A percentile compares a stretch with the other conserved stretches of the same genome.
Conservation (phyloP, 2,329 filamentous ascomycete genomes). For the Daldinia sp. region DNA sequence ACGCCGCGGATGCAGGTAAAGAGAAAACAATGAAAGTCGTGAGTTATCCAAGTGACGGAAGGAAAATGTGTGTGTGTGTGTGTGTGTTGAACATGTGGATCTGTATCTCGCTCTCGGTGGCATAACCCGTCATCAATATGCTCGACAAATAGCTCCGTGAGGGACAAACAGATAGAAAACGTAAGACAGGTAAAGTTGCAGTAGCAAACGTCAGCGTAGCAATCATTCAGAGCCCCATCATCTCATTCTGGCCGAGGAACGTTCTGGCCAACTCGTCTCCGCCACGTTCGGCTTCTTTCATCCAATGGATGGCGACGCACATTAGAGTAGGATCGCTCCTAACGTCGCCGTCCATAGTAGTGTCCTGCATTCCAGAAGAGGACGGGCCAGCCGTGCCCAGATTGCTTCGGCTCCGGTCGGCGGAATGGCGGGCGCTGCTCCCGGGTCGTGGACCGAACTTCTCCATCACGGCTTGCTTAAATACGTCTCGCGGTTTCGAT, state of each 20-base stretch:
- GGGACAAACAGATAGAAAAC: slow-evolving; percentile 33
- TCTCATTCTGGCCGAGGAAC: slow-evolving; percentile 75
- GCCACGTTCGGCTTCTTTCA: slow-evolving; percentile 87
- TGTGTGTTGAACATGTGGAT: slow-evolving; percentile 35
- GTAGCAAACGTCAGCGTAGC: slow-evolving; percentile 28
- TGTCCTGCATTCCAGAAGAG: slow-evolving; percentile 43
- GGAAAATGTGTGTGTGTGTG: too few relatives aligned
- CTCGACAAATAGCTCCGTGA: slow-evolving; percentile 21
- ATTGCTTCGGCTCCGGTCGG: slow-evolving; percentile 44
- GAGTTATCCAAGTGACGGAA: slow-evolving; percentile 30
- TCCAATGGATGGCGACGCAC: slow-evolving; percentile 97
- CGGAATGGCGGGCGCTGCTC: slow-evolving; percentile 45
- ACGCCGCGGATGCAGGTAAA: slow-evolving; percentile 6
- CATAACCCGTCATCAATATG: slow-evolving; percentile 14
- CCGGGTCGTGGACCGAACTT: slow-evolving; percentile 60
- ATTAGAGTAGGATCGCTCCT: slow-evolving; percentile 85
- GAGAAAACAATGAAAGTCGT: slow-evolving; percentile 20
- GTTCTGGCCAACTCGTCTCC: slow-evolving; percentile 85
- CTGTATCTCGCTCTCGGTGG: slow-evolving; percentile 25
- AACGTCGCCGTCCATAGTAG: slow-evolving; percentile 56
- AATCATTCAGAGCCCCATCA: slow-evolving; percentile 40
- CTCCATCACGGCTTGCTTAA: slow-evolving; percentile 87
- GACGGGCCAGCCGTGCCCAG: slow-evolving; percentile 40
- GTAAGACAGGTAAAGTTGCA: slow-evolving; percentile 25
- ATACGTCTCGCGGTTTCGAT: slow-evolving; percentile 85